Conservation (phyloP, 495 filamentous ascomycete genomes). For the Penicillium parvum region DNA sequence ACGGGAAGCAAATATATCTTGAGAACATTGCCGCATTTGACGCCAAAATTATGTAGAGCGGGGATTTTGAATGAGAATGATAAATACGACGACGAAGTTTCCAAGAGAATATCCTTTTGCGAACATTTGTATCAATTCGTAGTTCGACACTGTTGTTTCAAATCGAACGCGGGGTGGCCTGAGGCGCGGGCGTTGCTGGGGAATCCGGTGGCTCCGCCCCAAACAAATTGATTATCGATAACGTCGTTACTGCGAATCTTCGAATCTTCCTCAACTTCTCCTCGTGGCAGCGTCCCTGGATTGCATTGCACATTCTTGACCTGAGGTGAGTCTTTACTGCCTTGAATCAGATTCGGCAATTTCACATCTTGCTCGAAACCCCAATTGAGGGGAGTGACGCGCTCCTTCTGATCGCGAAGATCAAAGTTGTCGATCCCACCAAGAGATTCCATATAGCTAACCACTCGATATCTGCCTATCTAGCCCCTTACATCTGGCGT, state of each 20-base stretch:
- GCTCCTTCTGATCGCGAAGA: neutral
- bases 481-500: neutral
- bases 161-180: too few relatives aligned
- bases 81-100: too few relatives aligned
- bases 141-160: too few relatives aligned
- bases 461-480: neutral
- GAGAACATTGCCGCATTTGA: too few relatives aligned
- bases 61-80: too few relatives aligned
- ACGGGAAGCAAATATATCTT: too few relatives aligned
- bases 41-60: too few relatives aligned
- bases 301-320: constrained; percentile 3
- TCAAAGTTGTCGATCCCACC: neutral
- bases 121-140: too few relatives aligned
- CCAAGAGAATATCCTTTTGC: too few relatives aligned
- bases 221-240: constrained; percentile 30
- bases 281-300: constrained; percentile 9
- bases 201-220: constrained; percentile 17
- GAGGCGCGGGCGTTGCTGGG: constrained; percentile 23
- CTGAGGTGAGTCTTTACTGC: constrained; percentile 9
- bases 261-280: constrained; percentile 16
- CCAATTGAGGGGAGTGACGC: neutral
- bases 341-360: neutral
- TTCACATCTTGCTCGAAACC: neutral
- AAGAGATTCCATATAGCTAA: constrained; percentile 1
- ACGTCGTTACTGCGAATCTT: constrained; percentile 13